Conservation (phyloP, 257 asterid species). For the Petunia secreta region DNA sequence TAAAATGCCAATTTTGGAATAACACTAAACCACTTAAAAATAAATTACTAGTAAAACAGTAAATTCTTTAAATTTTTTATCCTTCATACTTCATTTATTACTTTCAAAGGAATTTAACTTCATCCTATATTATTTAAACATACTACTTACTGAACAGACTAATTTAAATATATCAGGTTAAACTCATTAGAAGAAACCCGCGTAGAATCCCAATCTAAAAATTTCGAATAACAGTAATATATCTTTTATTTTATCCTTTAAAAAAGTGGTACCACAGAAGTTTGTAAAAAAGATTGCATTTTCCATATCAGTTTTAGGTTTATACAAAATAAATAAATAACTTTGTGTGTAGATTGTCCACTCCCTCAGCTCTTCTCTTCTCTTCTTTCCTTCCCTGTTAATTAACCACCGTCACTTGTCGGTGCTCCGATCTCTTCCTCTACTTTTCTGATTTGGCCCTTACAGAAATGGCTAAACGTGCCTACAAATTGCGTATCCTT, state of each 20-base stretch:
- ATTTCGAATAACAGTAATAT: background rate
- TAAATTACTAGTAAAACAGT: too few relatives aligned
- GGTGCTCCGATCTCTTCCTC: constrained; percentile 23
- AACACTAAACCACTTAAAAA: too few relatives aligned
- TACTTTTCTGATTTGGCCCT: constrained; percentile 2
- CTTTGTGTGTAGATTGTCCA: constrained; percentile 25
- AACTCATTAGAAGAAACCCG: too few relatives aligned
- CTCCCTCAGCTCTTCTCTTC: constrained; percentile 26
- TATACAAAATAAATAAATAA: constrained; percentile 37
- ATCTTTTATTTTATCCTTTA: background rate
- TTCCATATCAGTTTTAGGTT: constrained; percentile 30
- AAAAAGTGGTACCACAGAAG: constrained; percentile 22
- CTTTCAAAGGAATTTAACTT: too few relatives aligned
- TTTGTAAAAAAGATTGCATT: background rate
- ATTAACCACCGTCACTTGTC: constrained; percentile 24
- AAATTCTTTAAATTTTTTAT: too few relatives aligned
- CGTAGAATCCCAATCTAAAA: background rate
- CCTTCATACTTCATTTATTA: too few relatives aligned
- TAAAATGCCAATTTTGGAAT: too few relatives aligned
- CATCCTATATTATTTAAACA: too few relatives aligned
- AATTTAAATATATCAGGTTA: too few relatives aligned
- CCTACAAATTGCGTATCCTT: constrained; percentile 97
- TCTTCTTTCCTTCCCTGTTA: constrained; percentile 27
- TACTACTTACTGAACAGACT: too few relatives aligned
- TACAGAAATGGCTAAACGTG: constrained; percentile 77